Base-by-base conservation (phyloP, 1,139 yeast species). In the Hyphopichia wangnamkhiaoensis region DNA sequence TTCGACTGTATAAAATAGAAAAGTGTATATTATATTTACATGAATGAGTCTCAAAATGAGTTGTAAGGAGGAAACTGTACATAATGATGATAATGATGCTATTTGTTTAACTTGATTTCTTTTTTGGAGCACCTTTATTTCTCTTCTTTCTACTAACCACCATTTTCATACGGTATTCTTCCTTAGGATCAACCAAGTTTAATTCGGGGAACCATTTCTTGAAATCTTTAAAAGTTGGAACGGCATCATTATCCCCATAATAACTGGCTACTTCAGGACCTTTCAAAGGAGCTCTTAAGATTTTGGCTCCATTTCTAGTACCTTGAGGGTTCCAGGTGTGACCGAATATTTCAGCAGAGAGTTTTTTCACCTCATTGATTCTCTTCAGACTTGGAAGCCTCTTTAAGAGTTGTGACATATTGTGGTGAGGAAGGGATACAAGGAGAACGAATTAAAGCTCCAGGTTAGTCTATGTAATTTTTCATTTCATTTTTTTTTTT, bases 81-180 rank as follows among this genome's bases (percentile, higher is more conserved):
- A 24, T 5, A 16, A 8, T 16, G 26, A 15, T 6, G 25, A 31
- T 13, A 19, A 23, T 5, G 26, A 26, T n/a, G n/a, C n/a, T n/a
- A n/a, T n/a, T n/a, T n/a, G n/a, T n/a, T 34, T 45, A 44, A 20
- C 39, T 41, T n/a, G 53, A 47, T 64, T 79, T 80, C 74, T 89
- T 89, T 71, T 84, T 80, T 50, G 96, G 96, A 16, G 96, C 94
- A 61, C 95, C 95, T 65, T 89, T 89, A 60, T 89, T 91, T 79
- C 95, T 84, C 76, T 85, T 83, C 74, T 82, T 84, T 63, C 88
- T 74, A 46, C 79, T 80, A 41, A 72, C 79, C 31, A 82, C 79
- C 77, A 82, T 80, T 46, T 74, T 74, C 47, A 80, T 54, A 60
- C 93, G 74, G 61, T 84, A 81, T 37, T 76, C 80, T 61, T 88